Base-by-base conservation (phyloP, 106 monocot species). In the Dendrobium nobile region DNA sequence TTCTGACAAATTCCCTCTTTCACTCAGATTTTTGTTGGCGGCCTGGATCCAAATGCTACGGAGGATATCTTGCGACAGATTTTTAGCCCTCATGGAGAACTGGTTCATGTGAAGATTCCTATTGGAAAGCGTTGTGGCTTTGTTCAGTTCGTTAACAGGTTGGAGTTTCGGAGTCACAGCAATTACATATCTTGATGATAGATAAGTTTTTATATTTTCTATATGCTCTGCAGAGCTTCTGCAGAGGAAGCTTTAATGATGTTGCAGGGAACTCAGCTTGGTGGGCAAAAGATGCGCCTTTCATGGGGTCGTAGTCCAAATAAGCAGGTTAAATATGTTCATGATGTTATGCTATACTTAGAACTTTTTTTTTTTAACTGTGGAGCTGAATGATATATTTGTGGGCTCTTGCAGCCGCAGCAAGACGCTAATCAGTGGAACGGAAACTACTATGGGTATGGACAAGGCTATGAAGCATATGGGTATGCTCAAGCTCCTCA, bases 231-330 rank as follows among this genome's bases (percentile, higher is more conserved):
- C 80, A 95, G 95, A 65, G 82, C 90, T 54, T 84, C 79, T 84
- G 92, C 95, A 20, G 92, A 92, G 78, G 89, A 88, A 79, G 95
- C 95, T 15, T 54, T 92, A 74, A 48, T 83, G n/a, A 83, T 80
- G 83, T 61, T 92, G 54, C 87, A 95, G 85, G 95, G 92, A 43
- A 87, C 90, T 37, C 73, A 58, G 61, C 55, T 95, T 13, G 92
- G 90, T 16, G 87, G 81, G 0, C 92, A 95, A 80, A 90, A 82
- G n/a, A 82, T 95, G 55, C 85, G 95, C 11, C 95, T 95, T 78
- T 92, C 95, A 61, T 95, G 95, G 95, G 95, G 95, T 31, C 92
- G 89, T 26, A 90, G 86, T 47, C 90, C 87, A 74, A 90, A 89
- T 64, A 95, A 89, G 77, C 92, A 90, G 90, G 95, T 90, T 81